Evolutionary conservation across 2,329 filamentous ascomycete genomes (phyloP), one percentile per base, ranked within the genome.

Genomic region (Colletotrichum sp.): DNA sequence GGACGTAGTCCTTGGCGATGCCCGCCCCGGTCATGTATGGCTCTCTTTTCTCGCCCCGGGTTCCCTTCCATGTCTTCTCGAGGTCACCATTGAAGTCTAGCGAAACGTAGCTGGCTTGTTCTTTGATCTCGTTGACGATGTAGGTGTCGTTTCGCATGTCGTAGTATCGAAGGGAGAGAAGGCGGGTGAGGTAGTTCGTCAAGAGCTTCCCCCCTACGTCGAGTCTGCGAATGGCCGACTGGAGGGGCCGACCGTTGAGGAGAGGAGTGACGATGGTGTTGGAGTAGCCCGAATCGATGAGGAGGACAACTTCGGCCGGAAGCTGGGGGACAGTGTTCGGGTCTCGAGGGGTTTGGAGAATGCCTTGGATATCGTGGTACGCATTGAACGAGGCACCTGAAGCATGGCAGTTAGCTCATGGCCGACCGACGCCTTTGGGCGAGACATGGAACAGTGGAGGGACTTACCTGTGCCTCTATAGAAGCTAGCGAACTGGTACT

Each of bases 111-210:
- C 95, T 98, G 1, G 94, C 93, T 6, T 93, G 90, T 83, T 99
- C 97, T 82, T 99, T 99, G 85, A 99, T 96, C 84, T 98, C 95
- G 81, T 98, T 98, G 83, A 98, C 95, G 67, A 99, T 93, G 83
- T 98, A 93, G 1, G 95, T 94, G 80, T 99, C 97, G 83, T 98
- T 96, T 77, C 97, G 93, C 92, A 99, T 96, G 83, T 98, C 96
- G 84, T 98, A 98, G 81, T 98, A 96, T 8, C 97, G 93, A 16
- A 98, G 90, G 2, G 96, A 98, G 21, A 99, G 92, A 18, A 98
- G 90, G 72, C 97, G 95, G 64, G 97, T 96, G 39, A 99, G 89
- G 83, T 98, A 94, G 83, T 99, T 99, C 26, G 96, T 98, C 77
- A 99, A 87, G 68, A 98, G 91, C 85, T 98, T 99, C 73, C 97